Base-by-base conservation (phyloP, 352 stramenopile genomes). In the Paralagenidium karlingii region DNA sequence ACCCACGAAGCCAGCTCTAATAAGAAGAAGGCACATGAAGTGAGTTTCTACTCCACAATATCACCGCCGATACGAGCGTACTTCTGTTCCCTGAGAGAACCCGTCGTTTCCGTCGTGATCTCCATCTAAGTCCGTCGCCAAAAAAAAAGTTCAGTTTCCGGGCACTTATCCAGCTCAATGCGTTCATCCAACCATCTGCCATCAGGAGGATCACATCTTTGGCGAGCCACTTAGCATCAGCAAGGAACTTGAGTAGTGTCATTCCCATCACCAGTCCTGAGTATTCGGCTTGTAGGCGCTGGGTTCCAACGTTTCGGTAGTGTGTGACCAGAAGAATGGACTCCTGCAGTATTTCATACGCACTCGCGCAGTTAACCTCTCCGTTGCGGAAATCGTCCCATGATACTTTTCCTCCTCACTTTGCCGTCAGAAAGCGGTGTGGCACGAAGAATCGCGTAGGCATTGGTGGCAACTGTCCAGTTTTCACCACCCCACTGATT, bases 151-250 rank as follows among this genome's bases (percentile, higher is more conserved):
- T n/a, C 13, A 49, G n/a, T 19, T 10, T n/a, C 9, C 18, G 8
- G 21, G 29, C 16, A 11, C 9, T 42, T 2, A 43, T 18, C 9
- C 13, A 10, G 10, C 27, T 27, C 3, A 19, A 24, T 11, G 8
- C 46, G 34, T 34, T 22, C 28, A 13, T 33, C 16, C 16, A 22
- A 89, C 76, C 73, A 22, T 90, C 77, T 8, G 77, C 53, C 43
- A 77, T 65, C 19, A 90, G 59, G 13, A 90, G 46, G 36, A 88
- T 69, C n/a, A 90, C 51, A 30, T 90, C 71, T 37, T 90, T 90
- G 10, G 77, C 74, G 34, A 90, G 60, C 77, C 77, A 90, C 32
- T 77, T 82, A 5, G 58, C 69, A 19, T 51, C 49, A 1, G 56
- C 47, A 31, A 90, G 61, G 42, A 77, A 71, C 24, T 71, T 47